Conservation (phyloP, 805 yeast genomes). For the Wickerhamomyces bovis region DNA sequence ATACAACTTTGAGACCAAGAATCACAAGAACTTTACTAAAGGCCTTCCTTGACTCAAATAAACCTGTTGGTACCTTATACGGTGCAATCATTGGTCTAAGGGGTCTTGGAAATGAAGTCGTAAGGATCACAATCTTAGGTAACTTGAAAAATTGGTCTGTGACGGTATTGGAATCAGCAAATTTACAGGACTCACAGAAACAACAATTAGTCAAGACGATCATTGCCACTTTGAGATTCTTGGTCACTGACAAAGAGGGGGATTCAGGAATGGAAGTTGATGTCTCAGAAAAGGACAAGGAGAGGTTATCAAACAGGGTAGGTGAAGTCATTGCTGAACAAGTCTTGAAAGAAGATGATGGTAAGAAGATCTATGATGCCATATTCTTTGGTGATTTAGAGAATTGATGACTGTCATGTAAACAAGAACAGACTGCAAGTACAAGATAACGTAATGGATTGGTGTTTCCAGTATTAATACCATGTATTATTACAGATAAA, state of each 20-base stretch:
- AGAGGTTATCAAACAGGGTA: slow-evolving; percentile 48
- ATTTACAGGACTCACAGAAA: slow-evolving; percentile 37
- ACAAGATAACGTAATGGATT: too few species aligned
- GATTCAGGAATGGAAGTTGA: slow-evolving; percentile 32
- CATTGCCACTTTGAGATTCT: slow-evolving; percentile 47
- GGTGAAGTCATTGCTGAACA: slow-evolving; percentile 53
- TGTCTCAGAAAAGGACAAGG: slow-evolving; percentile 28
- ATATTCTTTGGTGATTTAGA: slow-evolving; percentile 64
- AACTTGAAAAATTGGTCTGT: slow-evolving; percentile 77
- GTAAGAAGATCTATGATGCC: slow-evolving; percentile 50
- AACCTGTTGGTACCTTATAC: slow-evolving; percentile 84
- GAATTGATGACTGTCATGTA: slow-evolving; percentile 1
- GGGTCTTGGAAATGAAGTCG: slow-evolving; percentile 82
- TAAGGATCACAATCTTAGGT: slow-evolving; percentile 77
- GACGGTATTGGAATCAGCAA: slow-evolving; percentile 39
- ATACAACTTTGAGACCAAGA: slow-evolving; percentile 85
- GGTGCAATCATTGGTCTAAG: slow-evolving; percentile 86
- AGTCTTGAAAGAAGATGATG: slow-evolving; percentile 42
- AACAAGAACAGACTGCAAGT: too few species aligned
- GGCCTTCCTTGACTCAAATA: slow-evolving; percentile 80
- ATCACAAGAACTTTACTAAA: slow-evolving; percentile 88
- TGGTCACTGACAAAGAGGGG: slow-evolving; percentile 31
- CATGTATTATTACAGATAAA: not conserved
- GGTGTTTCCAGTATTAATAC: not conserved
- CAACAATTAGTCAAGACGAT: slow-evolving; percentile 42